Evolutionary conservation across 345 rosid species (phyloP).

Genomic region (Lumnitzera littorea): DNA sequence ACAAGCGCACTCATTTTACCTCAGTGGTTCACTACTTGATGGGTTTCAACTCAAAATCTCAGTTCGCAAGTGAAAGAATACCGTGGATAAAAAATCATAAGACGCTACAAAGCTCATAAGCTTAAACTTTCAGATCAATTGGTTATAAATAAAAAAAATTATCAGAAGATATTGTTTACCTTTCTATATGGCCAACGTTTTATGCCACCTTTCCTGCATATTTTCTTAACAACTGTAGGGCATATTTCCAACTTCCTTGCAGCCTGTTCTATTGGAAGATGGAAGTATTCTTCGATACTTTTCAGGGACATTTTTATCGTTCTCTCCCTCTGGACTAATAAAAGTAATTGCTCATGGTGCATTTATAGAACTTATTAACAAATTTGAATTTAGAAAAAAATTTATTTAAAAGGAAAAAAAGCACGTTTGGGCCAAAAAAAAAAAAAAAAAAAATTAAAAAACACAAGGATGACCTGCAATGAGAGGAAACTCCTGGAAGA

Average conservation of each 20-base stretch:
- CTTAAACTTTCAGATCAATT: not conserved
- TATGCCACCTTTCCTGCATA: slow-evolving; percentile 29
- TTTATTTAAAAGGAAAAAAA: too few species aligned
- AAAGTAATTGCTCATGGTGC: not conserved
- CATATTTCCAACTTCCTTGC: slow-evolving; percentile 36
- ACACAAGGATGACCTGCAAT: slow-evolving; percentile 24
- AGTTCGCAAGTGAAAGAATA: too few species aligned
- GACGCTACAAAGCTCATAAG: too few species aligned
- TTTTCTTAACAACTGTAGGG: slow-evolving; percentile 54
- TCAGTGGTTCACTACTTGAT: too few species aligned
- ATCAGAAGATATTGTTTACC: slow-evolving; percentile 17
- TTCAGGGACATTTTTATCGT: slow-evolving; percentile 27
- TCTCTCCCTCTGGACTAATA: slow-evolving; percentile 51
- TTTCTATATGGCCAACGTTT: slow-evolving; percentile 57
- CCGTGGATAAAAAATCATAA: too few species aligned
- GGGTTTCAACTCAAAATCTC: too few species aligned
- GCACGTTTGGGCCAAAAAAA: too few species aligned
- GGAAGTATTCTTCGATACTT: slow-evolving; percentile 32
- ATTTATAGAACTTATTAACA: too few species aligned
- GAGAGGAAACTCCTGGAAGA: slow-evolving; percentile 13
- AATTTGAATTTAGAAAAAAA: too few species aligned
- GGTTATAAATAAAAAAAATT: not conserved
- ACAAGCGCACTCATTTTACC: too few species aligned
- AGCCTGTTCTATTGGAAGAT: slow-evolving; percentile 48
- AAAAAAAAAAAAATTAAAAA: too few species aligned